A percentile compares a stretch with the other conserved stretches of the same genome.
Conservation (phyloP, 2,329 filamentous ascomycete genomes). For the Colletotrichum sublineola region DNA sequence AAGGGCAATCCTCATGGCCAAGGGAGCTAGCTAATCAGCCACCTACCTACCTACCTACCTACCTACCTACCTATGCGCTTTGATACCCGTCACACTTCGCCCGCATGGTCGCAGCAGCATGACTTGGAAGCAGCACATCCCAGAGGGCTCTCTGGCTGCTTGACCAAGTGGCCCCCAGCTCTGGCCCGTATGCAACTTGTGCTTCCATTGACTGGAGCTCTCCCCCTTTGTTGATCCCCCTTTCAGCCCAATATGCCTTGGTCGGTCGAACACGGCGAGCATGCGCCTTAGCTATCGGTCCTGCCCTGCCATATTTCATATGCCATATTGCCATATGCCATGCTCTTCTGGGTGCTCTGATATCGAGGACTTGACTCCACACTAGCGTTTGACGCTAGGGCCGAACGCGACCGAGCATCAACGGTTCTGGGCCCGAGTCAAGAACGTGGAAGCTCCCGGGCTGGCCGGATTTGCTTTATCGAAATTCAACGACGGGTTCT, state of each 20-base stretch:
- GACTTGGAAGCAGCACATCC: conserved; percentile 11
- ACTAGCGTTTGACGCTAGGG: conserved; percentile 42
- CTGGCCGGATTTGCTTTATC: not conserved
- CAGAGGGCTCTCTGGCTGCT: conserved; percentile 10
- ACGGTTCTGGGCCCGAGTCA: conserved; percentile 23
- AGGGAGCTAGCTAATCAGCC: too few relatives aligned
- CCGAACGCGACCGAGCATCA: conserved; percentile 27
- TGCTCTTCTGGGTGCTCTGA: conserved; percentile 28
- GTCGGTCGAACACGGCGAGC: conserved; percentile 34
- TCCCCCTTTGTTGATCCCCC: not conserved
- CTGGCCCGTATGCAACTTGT: conserved; percentile 22
- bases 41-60: too few relatives aligned
- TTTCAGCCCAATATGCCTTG: conserved; percentile 20
- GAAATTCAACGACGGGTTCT: not conserved
- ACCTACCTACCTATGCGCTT: conserved; percentile 1
- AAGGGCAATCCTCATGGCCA: not conserved
- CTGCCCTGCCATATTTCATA: too few relatives aligned
- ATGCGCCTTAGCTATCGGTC: conserved; percentile 19
- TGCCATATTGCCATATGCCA: not conserved
- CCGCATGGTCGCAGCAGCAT: conserved; percentile 1
- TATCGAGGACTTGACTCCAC: conserved; percentile 34
- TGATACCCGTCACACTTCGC: conserved; percentile 9
- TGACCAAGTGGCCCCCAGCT: conserved; percentile 2
- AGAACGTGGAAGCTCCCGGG: conserved; percentile 28
- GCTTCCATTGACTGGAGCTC: conserved; percentile 28